A percentile compares a stretch with the other conserved stretches of the same genome.
Evolutionary conservation across 1,284 basidiomycete genomes (phyloP).

Genomic region (Apiotrichum sp.): DNA sequence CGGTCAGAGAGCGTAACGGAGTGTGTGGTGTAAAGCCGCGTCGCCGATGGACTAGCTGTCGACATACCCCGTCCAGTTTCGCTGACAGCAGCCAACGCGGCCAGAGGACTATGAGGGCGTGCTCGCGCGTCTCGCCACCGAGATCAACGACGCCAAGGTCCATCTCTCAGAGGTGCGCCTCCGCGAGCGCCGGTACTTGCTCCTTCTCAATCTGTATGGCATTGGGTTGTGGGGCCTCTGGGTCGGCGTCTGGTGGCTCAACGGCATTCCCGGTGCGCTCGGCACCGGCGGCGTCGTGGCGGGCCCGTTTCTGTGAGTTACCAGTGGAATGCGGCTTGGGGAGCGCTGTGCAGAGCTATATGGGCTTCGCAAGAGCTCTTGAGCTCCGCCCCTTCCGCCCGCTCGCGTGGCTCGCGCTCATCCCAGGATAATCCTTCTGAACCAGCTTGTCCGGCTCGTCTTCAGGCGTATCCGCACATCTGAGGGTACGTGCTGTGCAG

Average conservation of each 20-base stretch:
- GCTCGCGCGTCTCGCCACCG: conserved; percentile 48
- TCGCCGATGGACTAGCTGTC: too few species aligned
- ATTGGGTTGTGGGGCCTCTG: conserved; percentile 74
- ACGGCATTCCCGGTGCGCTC: conserved; percentile 54
- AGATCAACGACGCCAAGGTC: conserved; percentile 56
- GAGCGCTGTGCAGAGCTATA: too few species aligned
- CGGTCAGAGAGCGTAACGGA: too few species aligned
- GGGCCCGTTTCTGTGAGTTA: conserved; percentile 77
- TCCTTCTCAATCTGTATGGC: conserved; percentile 76
- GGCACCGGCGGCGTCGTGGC: conserved; percentile 56
- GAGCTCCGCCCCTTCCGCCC: too few species aligned
- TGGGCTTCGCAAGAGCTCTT: too few species aligned
- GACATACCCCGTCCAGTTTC: too few species aligned
- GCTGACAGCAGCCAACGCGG: conserved; percentile 25
- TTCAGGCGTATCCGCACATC: conserved; percentile 74
- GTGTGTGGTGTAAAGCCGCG: too few species aligned
- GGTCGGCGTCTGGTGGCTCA: conserved; percentile 72
- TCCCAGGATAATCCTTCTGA: conserved; percentile 68
- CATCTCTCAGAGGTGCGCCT: conserved; percentile 80
- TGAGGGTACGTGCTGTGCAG: conserved; percentile 59
- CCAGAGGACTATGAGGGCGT: conserved; percentile 52
- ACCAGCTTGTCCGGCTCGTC: conserved; percentile 78
- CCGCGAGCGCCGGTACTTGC: conserved; percentile 72
- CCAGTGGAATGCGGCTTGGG: too few species aligned
- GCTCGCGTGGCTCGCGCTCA: background rate